A percentile compares a stretch with the other conserved stretches of the same genome.
Evolutionary conservation across 306 rosid species (phyloP).

Genomic region (Cicer chorassanicum): DNA sequence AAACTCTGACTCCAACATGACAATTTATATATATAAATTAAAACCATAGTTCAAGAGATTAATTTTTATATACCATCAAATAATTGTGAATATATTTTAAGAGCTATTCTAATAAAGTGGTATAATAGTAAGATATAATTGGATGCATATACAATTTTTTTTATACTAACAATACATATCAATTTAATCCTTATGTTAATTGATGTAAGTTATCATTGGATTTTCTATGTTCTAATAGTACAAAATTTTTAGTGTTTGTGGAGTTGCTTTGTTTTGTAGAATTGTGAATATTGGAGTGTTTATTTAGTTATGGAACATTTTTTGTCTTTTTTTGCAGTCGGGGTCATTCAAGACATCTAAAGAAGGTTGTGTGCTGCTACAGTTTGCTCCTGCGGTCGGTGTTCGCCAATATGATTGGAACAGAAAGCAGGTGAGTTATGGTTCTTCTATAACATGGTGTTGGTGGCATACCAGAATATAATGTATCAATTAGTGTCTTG

Average conservation of each 20-base stretch:
- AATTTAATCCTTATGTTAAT: not conserved
- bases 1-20: no score
- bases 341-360: conserved; percentile 73
- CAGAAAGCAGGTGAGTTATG: conserved; percentile 71
- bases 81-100: no score
- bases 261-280: not conserved
- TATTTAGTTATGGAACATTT: conserved; percentile 38
- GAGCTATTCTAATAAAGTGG: no score
- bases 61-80: no score
- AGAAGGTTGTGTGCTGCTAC: conserved; percentile 78
- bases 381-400: conserved; percentile 81
- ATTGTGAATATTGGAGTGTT: not conserved
- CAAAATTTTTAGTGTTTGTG: conserved; percentile 7
- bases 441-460: conserved; percentile 24
- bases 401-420: conserved; percentile 77
- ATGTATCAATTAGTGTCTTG: not conserved
- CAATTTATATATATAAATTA: no score
- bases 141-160: no score
- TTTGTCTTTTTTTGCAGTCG: conserved; percentile 58
- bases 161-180: no score
- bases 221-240: not conserved
- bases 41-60: no score
- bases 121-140: no score
- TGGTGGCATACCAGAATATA: not conserved
- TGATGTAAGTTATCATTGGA: not conserved